These are phyloP conservation scores for Isoetes taiwanensis DNA, from an alignment of 75 land plant genomes.

Conservation along the genomic window DNA sequence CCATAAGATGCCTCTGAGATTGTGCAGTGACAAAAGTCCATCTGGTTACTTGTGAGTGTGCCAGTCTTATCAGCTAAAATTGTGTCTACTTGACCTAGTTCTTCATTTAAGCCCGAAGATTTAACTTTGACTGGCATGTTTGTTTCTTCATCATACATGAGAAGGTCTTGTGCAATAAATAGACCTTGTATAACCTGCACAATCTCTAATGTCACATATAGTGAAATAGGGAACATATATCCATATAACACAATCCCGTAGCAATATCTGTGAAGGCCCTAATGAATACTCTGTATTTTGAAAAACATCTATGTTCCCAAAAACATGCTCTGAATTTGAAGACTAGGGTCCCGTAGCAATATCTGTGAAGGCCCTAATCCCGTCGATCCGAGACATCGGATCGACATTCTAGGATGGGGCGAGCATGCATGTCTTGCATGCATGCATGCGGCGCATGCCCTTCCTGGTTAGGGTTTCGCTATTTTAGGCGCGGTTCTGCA, in stretches of 20 bases:
- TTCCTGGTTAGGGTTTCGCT: too few relatives aligned
- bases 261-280: slow-evolving; percentile 42
- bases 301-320: too few relatives aligned
- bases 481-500: too few relatives aligned
- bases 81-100: slow-evolving; percentile 40
- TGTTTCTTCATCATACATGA: slow-evolving; percentile 53
- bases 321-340: too few relatives aligned
- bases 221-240: slow-evolving; percentile 61
- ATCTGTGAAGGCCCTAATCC: too few relatives aligned
- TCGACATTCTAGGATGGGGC: too few relatives aligned
- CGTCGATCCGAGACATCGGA: too few relatives aligned
- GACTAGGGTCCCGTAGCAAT: too few relatives aligned
- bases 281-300: slow-evolving; percentile 42
- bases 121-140: slow-evolving; percentile 49
- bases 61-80: slow-evolving; percentile 18
- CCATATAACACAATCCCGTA: slow-evolving; percentile 76
- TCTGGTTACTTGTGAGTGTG: slow-evolving; percentile 16
- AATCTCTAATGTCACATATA: slow-evolving; percentile 73
- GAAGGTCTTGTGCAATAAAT: slow-evolving; percentile 47
- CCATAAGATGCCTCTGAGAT: slow-evolving; percentile 13
- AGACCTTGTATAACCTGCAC: slow-evolving; percentile 50
- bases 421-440: too few relatives aligned
- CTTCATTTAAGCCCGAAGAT: slow-evolving; percentile 75
- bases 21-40: slow-evolving; percentile 14
- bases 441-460: too few relatives aligned